phyloP scores from a whole-genome alignment of 208 protist genomes.

The Jaenimonas drosophilae region DNA sequence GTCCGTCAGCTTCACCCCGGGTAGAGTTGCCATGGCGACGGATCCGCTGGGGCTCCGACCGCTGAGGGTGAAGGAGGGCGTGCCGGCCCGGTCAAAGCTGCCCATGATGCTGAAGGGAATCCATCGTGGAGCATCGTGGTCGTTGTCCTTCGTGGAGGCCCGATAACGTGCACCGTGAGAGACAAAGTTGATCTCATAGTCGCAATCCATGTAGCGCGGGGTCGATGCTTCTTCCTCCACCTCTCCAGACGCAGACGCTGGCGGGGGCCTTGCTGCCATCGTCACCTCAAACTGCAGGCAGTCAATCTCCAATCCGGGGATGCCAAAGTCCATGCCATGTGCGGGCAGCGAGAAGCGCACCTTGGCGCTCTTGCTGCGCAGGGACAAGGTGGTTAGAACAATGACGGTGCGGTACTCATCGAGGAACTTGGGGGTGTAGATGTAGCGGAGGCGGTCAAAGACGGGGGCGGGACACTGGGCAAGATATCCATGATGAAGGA shows the following conservation, averaged over 20 bases:
- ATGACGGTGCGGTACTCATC: slow-evolving; percentile 21
- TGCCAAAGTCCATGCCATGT: slow-evolving; percentile 23
- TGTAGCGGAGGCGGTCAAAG: slow-evolving; percentile 29
- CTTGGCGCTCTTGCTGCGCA: slow-evolving; percentile 12
- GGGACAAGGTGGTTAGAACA: slow-evolving; percentile 21
- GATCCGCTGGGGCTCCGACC: too few species aligned
- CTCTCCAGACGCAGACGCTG: too few species aligned
- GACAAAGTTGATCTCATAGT: slow-evolving; percentile 5
- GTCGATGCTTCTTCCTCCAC: background rate
- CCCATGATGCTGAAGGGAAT: background rate
- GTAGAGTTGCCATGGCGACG: too few species aligned
- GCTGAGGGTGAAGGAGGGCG: too few species aligned
- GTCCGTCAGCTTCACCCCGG: too few species aligned
- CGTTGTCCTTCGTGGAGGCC: too few species aligned
- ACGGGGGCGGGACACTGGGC: slow-evolving; percentile 39
- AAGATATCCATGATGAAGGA: slow-evolving; percentile 42
- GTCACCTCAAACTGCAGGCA: slow-evolving; percentile 60
- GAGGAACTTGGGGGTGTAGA: slow-evolving; percentile 36
- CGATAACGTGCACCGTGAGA: slow-evolving; percentile 1
- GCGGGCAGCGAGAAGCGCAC: slow-evolving; percentile 65
- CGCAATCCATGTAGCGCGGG: background rate
- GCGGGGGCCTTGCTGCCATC: too few species aligned
- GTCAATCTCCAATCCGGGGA: slow-evolving; percentile 30
- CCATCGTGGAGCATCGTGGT: too few species aligned
- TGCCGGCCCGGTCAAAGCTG: slow-evolving; percentile 1